A percentile compares a stretch with the other conserved stretches of the same genome.
These are phyloP conservation scores for Endotrypanum monterogeii DNA, from an alignment of 208 protist genomes.

Conservation along the genomic window DNA sequence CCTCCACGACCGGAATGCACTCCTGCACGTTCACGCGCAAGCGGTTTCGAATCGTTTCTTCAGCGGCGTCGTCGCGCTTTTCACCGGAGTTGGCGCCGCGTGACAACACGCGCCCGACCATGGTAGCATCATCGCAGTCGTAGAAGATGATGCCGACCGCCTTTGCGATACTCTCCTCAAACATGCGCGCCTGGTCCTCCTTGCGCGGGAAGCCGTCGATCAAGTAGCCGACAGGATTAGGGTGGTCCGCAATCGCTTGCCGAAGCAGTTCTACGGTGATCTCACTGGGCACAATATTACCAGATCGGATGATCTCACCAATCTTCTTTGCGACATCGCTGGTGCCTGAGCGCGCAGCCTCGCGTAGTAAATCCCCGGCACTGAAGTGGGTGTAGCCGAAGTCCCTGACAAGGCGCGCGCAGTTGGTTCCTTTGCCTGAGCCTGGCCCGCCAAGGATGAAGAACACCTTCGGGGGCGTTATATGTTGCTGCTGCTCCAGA, in stretches of 20 bases:
- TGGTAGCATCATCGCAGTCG: constrained; percentile 75
- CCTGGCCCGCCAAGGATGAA: constrained; percentile 90
- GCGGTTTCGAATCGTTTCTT: constrained; percentile 68
- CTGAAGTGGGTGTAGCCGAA: constrained; percentile 89
- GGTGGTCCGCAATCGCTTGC: constrained; percentile 59
- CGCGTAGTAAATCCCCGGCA: constrained; percentile 84
- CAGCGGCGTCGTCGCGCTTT: constrained; percentile 78
- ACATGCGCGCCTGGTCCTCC: constrained; percentile 84
- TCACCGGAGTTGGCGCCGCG: constrained; percentile 36
- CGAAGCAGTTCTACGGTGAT: constrained; percentile 85
- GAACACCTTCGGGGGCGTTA: constrained; percentile 61
- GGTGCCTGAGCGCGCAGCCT: constrained; percentile 54
- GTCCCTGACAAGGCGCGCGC: constrained; percentile 66
- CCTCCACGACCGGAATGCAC: constrained; percentile 86
- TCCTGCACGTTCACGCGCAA: constrained; percentile 81
- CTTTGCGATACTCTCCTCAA: constrained; percentile 73
- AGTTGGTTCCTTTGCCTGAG: constrained; percentile 88
- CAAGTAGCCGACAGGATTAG: constrained; percentile 76
- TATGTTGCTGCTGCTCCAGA: not conserved
- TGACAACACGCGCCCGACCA: constrained; percentile 68
- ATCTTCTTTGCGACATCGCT: constrained; percentile 83
- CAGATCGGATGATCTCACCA: constrained; percentile 50
- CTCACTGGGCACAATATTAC: constrained; percentile 87
- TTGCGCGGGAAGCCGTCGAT: constrained; percentile 92
- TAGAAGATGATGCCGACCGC: constrained; percentile 78